These are phyloP conservation scores for Microcyclosporella mali DNA, from an alignment of 2,329 filamentous ascomycete species.

Conservation along the genomic window DNA sequence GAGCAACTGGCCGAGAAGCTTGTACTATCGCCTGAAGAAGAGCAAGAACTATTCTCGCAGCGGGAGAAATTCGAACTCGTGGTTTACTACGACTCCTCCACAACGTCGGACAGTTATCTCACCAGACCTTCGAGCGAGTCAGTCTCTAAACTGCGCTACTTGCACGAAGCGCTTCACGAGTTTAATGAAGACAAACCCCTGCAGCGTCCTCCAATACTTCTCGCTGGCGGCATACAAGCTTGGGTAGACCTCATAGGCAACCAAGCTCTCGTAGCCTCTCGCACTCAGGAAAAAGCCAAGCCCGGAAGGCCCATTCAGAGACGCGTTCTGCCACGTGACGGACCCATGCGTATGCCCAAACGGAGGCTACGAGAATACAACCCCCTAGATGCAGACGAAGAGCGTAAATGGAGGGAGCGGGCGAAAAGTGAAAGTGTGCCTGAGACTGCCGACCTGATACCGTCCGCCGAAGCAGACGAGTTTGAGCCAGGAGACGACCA, in stretches of 20 bases:
- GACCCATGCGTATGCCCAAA: slow-evolving; percentile 49
- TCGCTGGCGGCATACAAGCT: slow-evolving; percentile 75
- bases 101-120: slow-evolving; percentile 53
- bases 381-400: slow-evolving; percentile 73
- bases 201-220: slow-evolving; percentile 65
- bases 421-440: slow-evolving; percentile 60
- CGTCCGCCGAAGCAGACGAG: slow-evolving; percentile 41
- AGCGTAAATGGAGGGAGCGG: slow-evolving; percentile 71
- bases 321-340: slow-evolving; percentile 43
- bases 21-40: slow-evolving; percentile 64
- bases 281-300: slow-evolving; percentile 47
- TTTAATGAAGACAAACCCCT: slow-evolving; percentile 76
- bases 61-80: slow-evolving; percentile 74
- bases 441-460: slow-evolving; percentile 23
- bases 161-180: slow-evolving; percentile 74
- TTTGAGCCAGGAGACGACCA: slow-evolving; percentile 31
- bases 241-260: slow-evolving; percentile 80
- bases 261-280: slow-evolving; percentile 55
- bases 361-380: slow-evolving; percentile 55
- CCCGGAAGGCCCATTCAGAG: slow-evolving; percentile 47
- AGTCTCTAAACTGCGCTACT: slow-evolving; percentile 55
- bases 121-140: slow-evolving; percentile 38
- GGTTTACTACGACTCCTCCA: slow-evolving; percentile 78
- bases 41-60: slow-evolving; percentile 67
- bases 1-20: slow-evolving; percentile 62